Evolutionary conservation across 2,329 filamentous ascomycete species (phyloP), one percentile per base, ranked within the genome.

Genomic region (Graphiopsis chlorocephala): DNA sequence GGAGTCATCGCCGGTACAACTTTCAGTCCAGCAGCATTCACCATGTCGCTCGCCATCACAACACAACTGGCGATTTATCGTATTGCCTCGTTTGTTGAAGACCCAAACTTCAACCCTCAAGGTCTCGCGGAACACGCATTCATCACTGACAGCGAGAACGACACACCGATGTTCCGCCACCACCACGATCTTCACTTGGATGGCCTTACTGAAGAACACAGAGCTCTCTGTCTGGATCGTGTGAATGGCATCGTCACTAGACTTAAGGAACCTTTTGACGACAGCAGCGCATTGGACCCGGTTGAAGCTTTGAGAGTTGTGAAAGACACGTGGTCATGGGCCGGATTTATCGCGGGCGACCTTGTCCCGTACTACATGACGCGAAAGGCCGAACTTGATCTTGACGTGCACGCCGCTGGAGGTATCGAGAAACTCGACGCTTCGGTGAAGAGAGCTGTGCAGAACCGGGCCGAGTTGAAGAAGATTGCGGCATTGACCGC

Each of bases 251-350:
- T 72, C 17, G 64, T 68, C 42, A 28, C 50, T 42, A 65, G 38
- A 63, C 68, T 67, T 45, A 64, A 58, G 59, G 52, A 33, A 25
- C 58, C 63, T 3, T 68, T 67, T 23, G 65, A 60, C 20, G 59
- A 28, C 1, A 33, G n/a, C 45, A 38, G 47, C n/a, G 47, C 20
- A 29, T 17, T 55, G 4, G 72, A 72, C 7, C 69, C 73, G 3
- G 62, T 71, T 3, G 72, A 81, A 15, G 79, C 83, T 48, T 72
- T 84, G 28, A 78, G 79, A 3, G 72, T 69, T 1, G 68, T 88
- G 5, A 77, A 79, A 38, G 71, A 73, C 1, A 67, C 71, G 1
- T 88, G 82, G 70, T 77, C 80, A 3, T 88, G 85, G 84, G 69
- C 77, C 0, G 69, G 74, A 2, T 84, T 86, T 61, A 71, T 83